Evolutionary conservation across 768 basidiomycete species (phyloP), one percentile per base, ranked within the genome.

Genomic region (Mycena rosella): DNA sequence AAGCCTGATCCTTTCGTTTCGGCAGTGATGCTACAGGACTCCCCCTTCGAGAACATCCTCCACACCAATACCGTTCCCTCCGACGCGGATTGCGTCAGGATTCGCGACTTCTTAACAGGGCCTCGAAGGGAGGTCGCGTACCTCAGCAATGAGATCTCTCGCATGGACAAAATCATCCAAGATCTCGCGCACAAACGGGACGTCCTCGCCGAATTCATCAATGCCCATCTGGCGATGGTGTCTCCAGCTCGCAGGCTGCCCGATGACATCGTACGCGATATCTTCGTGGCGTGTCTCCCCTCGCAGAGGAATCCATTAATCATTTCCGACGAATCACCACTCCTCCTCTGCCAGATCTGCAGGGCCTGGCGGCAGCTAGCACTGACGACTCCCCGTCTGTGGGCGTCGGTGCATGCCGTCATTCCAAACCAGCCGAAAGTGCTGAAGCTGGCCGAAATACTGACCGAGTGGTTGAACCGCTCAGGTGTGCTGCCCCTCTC

Each of bases 161-260:
- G 42, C 8, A 17, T 60, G 32, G 58, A 60, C 10, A 17, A 17
- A 2, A 8, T 34, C 3, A 8, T 66, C 9, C 22, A 45, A 0
- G 27, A 53, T 5, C 58, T 61, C 20, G 38, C 26, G 3, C 11
- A 18, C 18, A 60, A 60, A 38, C 58, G 51, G 36, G 52, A 53
- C 7, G n/a, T 17, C 2, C 29, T 67, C 20, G 18, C 44, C 11
- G 58, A n/a, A 2, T 54, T 30, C 34, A 55, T 60, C 47, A 18
- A 38, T 9, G 24, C 59, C 7, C 58, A 60, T 32, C 32, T 55
- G 1, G 52, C 44, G 32, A 44, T 67, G 30, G n/a, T 67, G 1
- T 67, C 65, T 14, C 65, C 51, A 8, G 56, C 56, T 11, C 55
- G 56, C 29, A 13, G 63, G 15, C 20, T 65, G 11, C 63, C 63